These are phyloP conservation scores for Aspergillus affinis DNA, from an alignment of 495 filamentous ascomycete genomes.

Conservation along the genomic window DNA sequence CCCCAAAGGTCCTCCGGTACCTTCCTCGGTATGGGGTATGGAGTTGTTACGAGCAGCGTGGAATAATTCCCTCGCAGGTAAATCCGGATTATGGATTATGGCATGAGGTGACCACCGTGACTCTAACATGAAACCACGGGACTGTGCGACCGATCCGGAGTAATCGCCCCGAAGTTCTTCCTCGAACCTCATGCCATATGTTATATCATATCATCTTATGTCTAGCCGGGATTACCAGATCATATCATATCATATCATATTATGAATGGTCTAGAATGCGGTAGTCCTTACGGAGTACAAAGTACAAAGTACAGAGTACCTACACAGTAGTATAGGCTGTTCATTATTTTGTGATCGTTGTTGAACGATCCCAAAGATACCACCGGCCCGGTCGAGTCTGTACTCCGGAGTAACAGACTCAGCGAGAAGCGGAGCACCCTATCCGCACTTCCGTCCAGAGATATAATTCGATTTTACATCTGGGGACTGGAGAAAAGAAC, in stretches of 20 bases:
- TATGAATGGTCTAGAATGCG: neutral
- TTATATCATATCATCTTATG: neutral
- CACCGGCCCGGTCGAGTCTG: neutral
- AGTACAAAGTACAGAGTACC: no score
- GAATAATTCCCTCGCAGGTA: neutral
- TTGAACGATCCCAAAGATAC: no score
- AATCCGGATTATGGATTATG: neutral
- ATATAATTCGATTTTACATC: neutral
- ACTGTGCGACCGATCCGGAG: neutral
- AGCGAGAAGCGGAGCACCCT: neutral
- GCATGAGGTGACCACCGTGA: neutral
- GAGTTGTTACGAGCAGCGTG: neutral
- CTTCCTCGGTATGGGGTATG: neutral
- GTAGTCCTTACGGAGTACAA: no score
- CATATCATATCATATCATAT: no score
- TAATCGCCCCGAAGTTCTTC: constrained; percentile 8
- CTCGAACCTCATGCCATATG: neutral
- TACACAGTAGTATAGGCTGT: no score
- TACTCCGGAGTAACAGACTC: neutral
- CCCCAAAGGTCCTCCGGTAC: constrained; percentile 12
- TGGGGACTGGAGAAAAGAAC: constrained; percentile 5
- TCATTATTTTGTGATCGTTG: no score
- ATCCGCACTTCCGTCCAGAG: neutral
- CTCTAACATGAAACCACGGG: neutral
- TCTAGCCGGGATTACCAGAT: no score